Conservation (phyloP, 2,329 filamentous ascomycete species). For the Botryotinia globosa region DNA sequence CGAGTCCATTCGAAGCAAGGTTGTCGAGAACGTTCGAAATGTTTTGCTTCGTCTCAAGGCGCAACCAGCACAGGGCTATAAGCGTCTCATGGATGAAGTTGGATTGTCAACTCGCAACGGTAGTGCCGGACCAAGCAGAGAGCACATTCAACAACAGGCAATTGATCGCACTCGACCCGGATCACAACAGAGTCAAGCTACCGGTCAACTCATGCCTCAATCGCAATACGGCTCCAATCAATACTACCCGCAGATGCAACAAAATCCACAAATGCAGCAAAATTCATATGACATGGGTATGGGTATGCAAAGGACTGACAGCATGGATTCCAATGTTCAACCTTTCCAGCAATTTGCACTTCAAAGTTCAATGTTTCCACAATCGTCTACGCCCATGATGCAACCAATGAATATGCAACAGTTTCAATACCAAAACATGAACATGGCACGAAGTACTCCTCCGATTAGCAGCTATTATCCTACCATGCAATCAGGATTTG, state of each 20-base stretch:
- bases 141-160: conserved; percentile 41
- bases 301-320: conserved; percentile 52
- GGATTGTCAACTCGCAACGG: conserved; percentile 70
- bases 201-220: conserved; percentile 43
- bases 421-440: conserved; percentile 49
- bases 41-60: conserved; percentile 89
- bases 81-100: conserved; percentile 97
- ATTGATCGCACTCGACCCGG: conserved; percentile 53
- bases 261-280: conserved; percentile 45
- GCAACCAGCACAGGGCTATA: conserved; percentile 92
- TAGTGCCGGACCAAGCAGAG: conserved; percentile 40
- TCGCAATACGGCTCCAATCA: conserved; percentile 45
- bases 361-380: conserved; percentile 51
- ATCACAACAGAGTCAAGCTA: conserved; percentile 52
- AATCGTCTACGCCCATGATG: conserved; percentile 44
- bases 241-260: conserved; percentile 52
- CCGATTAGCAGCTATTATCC: conserved; percentile 58
- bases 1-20: conserved; percentile 80
- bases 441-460: conserved; percentile 52
- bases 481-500: conserved; percentile 54
- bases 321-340: conserved; percentile 49
- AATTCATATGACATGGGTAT: conserved; percentile 52
- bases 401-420: conserved; percentile 51
- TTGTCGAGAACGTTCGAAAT: conserved; percentile 87
- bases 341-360: conserved; percentile 51